phyloP scores from a whole-genome alignment of 306 rosid genomes.

The Gastrolobium villosum region DNA sequence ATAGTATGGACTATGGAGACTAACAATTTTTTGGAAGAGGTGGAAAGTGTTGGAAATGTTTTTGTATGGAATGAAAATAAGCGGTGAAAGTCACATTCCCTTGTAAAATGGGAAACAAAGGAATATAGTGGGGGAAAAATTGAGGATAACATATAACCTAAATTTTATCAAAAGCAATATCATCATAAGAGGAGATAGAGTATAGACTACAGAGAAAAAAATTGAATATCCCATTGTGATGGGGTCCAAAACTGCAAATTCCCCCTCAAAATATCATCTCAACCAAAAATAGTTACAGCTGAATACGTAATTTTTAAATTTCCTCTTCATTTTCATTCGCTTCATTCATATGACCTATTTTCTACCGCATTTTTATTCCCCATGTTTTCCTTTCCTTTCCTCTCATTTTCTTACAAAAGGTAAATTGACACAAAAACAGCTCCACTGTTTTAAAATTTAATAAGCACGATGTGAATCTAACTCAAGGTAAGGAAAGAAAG shows the following conservation, averaged over 20 bases:
- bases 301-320: neutral
- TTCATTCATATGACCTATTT: neutral
- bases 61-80: neutral
- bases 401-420: neutral
- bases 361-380: neutral
- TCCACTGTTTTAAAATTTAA: neutral
- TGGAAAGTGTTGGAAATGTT: too few species aligned
- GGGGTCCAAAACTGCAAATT: conserved; percentile 4
- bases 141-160: too few species aligned
- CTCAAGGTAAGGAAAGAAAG: neutral
- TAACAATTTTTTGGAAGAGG: neutral
- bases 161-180: too few species aligned
- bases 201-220: neutral
- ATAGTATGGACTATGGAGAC: neutral
- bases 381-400: neutral
- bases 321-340: conserved; percentile 2
- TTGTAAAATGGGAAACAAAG: neutral
- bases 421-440: neutral
- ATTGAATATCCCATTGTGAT: neutral
- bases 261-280: neutral
- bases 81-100: neutral
- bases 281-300: neutral
- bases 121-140: neutral
- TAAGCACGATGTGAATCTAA: neutral
- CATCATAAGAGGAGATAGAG: neutral